Percentiles rank a stretch among this genome's conserved stretches.
Evolutionary conservation across 176 grass and related monocot species (phyloP).

Genomic region (Eremochloa ophiuroides): DNA sequence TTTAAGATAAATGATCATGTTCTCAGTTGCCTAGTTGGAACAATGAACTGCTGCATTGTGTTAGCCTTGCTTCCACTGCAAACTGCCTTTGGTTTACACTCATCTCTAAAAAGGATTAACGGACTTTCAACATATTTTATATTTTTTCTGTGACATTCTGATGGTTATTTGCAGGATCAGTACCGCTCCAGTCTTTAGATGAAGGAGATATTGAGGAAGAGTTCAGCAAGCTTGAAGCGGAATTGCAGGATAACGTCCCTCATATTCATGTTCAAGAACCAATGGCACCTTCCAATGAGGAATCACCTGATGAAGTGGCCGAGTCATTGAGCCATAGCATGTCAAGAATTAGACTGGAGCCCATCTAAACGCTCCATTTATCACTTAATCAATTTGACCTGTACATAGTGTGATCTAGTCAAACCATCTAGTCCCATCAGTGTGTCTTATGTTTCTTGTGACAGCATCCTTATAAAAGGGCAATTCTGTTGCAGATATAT

Average conservation of each 20-base stretch:
- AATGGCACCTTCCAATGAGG: conserved; percentile 14
- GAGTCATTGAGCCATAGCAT: conserved; percentile 52
- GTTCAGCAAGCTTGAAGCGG: conserved; percentile 69
- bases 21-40: not conserved
- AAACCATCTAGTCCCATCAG: not conserved
- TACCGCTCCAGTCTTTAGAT: conserved; percentile 38
- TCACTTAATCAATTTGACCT: conserved; percentile 4
- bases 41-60: not conserved
- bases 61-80: not conserved
- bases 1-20: conserved; percentile 3
- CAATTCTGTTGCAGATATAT: not conserved
- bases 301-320: conserved; percentile 34
- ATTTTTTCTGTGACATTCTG: conserved; percentile 5
- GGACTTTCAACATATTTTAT: not conserved
- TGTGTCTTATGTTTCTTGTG: conserved; percentile 30
- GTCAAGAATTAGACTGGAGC: conserved; percentile 60
- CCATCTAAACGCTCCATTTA: conserved; percentile 43
- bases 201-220: conserved; percentile 75
- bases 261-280: conserved; percentile 30
- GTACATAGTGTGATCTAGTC: conserved; percentile 25
- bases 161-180: conserved; percentile 48
- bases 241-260: conserved; percentile 45
- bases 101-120: conserved; percentile 1
- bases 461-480: not conserved
- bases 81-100: not conserved